Evolutionary conservation across 495 filamentous ascomycete genomes (phyloP).

Genomic region (Penicillium fimorum): DNA sequence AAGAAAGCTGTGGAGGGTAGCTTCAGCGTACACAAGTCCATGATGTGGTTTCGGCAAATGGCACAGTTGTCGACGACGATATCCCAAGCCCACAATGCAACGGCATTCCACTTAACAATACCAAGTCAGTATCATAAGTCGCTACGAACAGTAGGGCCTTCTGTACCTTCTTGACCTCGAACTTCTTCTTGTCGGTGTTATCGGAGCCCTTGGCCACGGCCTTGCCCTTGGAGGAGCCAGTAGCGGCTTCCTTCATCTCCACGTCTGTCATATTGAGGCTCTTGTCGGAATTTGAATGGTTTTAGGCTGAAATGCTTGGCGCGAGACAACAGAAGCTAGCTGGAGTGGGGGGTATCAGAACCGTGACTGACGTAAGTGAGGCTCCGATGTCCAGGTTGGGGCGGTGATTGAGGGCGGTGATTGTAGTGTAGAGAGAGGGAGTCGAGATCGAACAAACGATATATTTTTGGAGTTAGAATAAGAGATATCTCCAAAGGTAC

Average conservation of each 20-base stretch:
- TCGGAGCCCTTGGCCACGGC: constrained; percentile 55
- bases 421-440: neutral
- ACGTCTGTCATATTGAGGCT: constrained; percentile 79
- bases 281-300: constrained; percentile 2
- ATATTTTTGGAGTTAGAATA: neutral
- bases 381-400: neutral
- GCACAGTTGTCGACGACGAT: constrained; percentile 99
- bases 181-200: constrained; percentile 79
- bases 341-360: constrained; percentile 6
- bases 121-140: constrained; percentile 7
- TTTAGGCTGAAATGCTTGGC: constrained; percentile 2
- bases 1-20: neutral
- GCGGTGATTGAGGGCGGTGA: constrained; percentile 1
- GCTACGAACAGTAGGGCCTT: neutral
- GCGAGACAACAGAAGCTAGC: constrained; percentile 6
- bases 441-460: neutral
- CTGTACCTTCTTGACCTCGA: constrained; percentile 95
- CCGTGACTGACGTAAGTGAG: constrained; percentile 13
- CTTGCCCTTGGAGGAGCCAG: constrained; percentile 57
- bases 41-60: constrained; percentile 99
- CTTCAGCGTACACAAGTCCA: constrained; percentile 80
- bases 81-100: constrained; percentile 99
- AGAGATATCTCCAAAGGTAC: constrained; percentile 4
- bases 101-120: constrained; percentile 83
- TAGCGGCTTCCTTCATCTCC: constrained; percentile 85